Percentiles rank a stretch among this genome's conserved stretches.
phyloP scores from a whole-genome alignment of 2,329 filamentous ascomycete species.

The Claviceps maximensis region DNA sequence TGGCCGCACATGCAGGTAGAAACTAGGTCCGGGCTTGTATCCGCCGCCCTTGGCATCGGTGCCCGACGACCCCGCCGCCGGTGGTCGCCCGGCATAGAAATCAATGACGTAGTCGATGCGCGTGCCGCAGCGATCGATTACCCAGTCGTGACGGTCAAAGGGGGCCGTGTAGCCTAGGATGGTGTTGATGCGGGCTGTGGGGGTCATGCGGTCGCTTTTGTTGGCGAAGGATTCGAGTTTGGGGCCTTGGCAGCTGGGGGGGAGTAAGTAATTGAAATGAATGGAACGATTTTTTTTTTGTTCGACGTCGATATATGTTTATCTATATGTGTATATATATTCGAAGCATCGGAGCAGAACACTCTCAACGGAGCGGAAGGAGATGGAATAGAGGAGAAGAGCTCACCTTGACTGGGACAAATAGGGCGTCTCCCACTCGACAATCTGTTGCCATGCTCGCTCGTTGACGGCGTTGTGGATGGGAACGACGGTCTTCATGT shows the following conservation, averaged over 20 bases:
- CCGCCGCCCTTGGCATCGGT: conserved; percentile 16
- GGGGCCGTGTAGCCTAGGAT: conserved; percentile 79
- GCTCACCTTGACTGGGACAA: conserved; percentile 40
- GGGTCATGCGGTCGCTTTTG: conserved; percentile 55
- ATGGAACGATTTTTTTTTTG: too few species aligned
- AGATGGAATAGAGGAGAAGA: too few species aligned
- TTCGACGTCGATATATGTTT: too few species aligned
- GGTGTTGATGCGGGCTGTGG: conserved; percentile 70
- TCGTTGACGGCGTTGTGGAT: conserved; percentile 99
- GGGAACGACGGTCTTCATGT: conserved; percentile 86
- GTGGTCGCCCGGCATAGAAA: conserved; percentile 74
- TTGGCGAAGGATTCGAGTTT: conserved; percentile 76
- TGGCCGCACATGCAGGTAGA: conserved; percentile 55
- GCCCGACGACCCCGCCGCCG: too few species aligned
- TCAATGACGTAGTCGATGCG: conserved; percentile 93
- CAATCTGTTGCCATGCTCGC: conserved; percentile 85
- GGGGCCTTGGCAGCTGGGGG: conserved; percentile 52
- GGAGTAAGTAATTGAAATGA: not conserved
- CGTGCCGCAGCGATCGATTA: conserved; percentile 79
- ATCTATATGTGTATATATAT: too few species aligned
- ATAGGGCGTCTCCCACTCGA: conserved; percentile 70
- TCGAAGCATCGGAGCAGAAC: too few species aligned
- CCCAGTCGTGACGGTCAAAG: conserved; percentile 96
- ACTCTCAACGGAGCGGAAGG: too few species aligned
- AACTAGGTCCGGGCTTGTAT: conserved; percentile 36